phyloP scores from a whole-genome alignment of 1,139 yeast genomes.

The Zygoascus sp. region DNA sequence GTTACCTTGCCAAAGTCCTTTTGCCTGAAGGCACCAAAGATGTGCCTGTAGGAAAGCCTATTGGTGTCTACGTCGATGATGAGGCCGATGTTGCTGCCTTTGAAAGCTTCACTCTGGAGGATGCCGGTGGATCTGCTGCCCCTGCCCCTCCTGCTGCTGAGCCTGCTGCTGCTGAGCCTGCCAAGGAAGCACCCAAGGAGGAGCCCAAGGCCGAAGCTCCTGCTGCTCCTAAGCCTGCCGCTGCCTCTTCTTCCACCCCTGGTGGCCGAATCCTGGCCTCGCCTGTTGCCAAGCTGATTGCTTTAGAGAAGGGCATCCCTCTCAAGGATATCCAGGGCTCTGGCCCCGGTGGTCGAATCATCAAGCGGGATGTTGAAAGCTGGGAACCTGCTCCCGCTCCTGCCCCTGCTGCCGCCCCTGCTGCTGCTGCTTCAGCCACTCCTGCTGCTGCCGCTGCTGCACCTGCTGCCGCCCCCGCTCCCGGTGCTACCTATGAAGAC shows the following conservation, averaged over 20 bases:
- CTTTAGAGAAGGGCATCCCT: constrained; percentile 87
- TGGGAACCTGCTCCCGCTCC: constrained; percentile 42
- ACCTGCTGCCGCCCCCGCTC: constrained; percentile 48
- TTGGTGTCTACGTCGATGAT: constrained; percentile 94
- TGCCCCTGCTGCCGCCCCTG: constrained; percentile 43
- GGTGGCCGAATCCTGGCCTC: constrained; percentile 83
- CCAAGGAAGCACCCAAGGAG: constrained; percentile 23
- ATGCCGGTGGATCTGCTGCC: constrained; percentile 61
- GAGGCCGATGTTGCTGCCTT: constrained; percentile 81
- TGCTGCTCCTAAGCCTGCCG: constrained; percentile 16
- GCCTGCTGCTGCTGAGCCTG: constrained; percentile 25
- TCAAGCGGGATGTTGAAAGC: constrained; percentile 83
- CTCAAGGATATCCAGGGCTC: constrained; percentile 82
- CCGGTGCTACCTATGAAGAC: constrained; percentile 65
- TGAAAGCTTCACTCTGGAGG: constrained; percentile 75
- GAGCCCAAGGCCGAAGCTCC: constrained; percentile 22
- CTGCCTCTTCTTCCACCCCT: constrained; percentile 35
- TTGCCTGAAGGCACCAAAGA: constrained; percentile 85
- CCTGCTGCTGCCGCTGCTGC: constrained; percentile 40
- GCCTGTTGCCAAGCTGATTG: constrained; percentile 90
- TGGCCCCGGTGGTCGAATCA: constrained; percentile 93
- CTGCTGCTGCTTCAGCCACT: too few species aligned
- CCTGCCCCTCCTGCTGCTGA: constrained; percentile 30
- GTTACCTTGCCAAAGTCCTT: constrained; percentile 85
- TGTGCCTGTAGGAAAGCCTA: constrained; percentile 88